Conservation (phyloP, 805 yeast genomes). For the Sugiyamaella lignohabitans region DNA sequence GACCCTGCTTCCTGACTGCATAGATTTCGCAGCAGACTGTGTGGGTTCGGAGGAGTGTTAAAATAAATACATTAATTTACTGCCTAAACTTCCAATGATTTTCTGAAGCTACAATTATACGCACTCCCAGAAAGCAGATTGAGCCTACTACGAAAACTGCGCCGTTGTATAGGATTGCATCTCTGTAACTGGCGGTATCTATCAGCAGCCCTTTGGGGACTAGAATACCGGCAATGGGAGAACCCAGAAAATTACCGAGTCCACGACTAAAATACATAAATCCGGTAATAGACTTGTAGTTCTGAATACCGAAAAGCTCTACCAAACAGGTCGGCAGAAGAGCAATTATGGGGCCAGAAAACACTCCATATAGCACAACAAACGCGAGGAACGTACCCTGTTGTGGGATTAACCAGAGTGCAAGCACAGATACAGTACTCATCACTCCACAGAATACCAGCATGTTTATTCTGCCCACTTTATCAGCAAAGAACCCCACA, state of each 20-base stretch:
- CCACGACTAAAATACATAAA: constrained; percentile 19
- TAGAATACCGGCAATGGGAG: constrained; percentile 22
- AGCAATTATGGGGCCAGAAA: constrained; percentile 20
- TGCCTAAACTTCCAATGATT: constrained; percentile 4
- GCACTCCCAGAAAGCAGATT: constrained; percentile 10
- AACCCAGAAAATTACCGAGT: constrained; percentile 19
- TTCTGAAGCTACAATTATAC: constrained; percentile 23
- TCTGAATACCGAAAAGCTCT: constrained; percentile 20
- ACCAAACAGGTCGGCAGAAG: constrained; percentile 19
- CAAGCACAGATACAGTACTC: constrained; percentile 42
- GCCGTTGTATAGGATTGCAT: constrained; percentile 19
- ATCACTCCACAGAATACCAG: constrained; percentile 42
- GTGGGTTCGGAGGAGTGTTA: too few relatives aligned
- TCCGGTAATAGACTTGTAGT: constrained; percentile 17
- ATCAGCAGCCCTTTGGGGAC: constrained; percentile 9
- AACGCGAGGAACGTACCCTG: constrained; percentile 15
- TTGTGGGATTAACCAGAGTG: constrained; percentile 28
- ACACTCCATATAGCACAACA: constrained; percentile 18
- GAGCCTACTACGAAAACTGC: constrained; percentile 11
- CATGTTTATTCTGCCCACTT: constrained; percentile 49
- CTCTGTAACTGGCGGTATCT: not conserved
- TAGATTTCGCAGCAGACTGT: too few relatives aligned
- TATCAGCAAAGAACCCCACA: constrained; percentile 50
- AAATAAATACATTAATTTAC: too few relatives aligned
- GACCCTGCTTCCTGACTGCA: too few relatives aligned